Evolutionary conservation across 2,329 filamentous ascomycete genomes (phyloP).

Genomic region (Fusarium nisikadoi): DNA sequence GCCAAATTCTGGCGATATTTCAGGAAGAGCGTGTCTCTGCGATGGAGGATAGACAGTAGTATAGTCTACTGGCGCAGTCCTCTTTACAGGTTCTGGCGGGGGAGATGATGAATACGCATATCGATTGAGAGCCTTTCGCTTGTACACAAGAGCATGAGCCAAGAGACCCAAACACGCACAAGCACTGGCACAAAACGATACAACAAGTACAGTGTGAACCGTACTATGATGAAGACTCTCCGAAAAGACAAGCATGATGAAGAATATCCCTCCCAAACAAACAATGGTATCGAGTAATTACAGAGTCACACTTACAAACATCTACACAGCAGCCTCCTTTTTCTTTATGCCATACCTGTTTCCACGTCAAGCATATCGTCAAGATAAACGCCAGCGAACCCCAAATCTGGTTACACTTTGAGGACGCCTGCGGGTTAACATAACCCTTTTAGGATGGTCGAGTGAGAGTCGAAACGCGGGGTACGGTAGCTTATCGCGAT

Average conservation of each 20-base stretch:
- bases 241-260: constrained; percentile 28
- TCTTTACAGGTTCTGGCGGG: constrained; percentile 31
- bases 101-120: constrained; percentile 15
- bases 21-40: constrained; percentile 29
- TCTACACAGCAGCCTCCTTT: constrained; percentile 16
- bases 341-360: constrained; percentile 27
- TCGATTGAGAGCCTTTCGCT: constrained; percentile 32
- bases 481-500: constrained; percentile 29
- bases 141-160: constrained; percentile 26
- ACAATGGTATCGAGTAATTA: not conserved
- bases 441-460: constrained; percentile 25
- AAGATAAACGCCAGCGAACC: constrained; percentile 20
- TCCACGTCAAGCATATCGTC: not conserved
- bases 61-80: constrained; percentile 35
- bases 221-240: constrained; percentile 12
- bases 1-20: constrained; percentile 4
- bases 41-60: constrained; percentile 44
- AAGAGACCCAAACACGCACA: constrained; percentile 28
- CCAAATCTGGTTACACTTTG: constrained; percentile 28
- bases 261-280: not conserved
- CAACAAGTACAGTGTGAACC: constrained; percentile 7
- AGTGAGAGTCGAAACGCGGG: constrained; percentile 22
- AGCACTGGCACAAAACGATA: constrained; percentile 13
- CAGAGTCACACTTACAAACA: not conserved
- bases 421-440: constrained; percentile 30